Base-by-base conservation (phyloP, 768 basidiomycete genomes). In the Boletus barrowsii region DNA sequence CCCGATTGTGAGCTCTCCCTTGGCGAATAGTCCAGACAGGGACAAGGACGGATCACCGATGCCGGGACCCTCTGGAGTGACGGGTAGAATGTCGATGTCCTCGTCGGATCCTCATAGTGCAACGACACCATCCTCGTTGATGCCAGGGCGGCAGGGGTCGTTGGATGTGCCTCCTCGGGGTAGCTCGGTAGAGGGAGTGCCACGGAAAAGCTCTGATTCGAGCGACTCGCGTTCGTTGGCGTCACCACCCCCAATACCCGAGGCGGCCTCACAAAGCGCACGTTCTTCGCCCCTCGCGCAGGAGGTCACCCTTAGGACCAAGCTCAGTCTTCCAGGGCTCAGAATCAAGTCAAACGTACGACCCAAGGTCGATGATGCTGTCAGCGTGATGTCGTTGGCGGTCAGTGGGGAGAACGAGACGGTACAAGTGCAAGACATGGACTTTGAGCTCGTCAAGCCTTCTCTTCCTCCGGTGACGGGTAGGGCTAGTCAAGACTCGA, bases 351-450 rank as follows among this genome's bases (percentile, higher is more conserved):
- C 59, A 33, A 66, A 47, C 49, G 48, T 52, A 26, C 70, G 62
- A n/a, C 6, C 51, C 46, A 68, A 65, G 49, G 20, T 69, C 20
- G 76, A 74, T 36, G 69, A 72, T 13, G 60, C 63, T 11, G 44
- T 51, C 20, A 75, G 68, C 44, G 60, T 65, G 9, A 30, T 15
- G n/a, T 68, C 66, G 43, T 45, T 69, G 14, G 42, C 57, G 5
- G 42, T 18, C 0, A 71, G 69, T 10, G 58, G 56, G 48, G 71
- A 68, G 76, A 72, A 75, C 39, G 81, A 87, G 59, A 82, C 81
- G 2, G 77, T 90, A 6, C 89, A 92, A 51, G 86, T 91, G 9
- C 74, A 88, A 64, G 86, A 91, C 64, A 86, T 84, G 76, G 89
- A 91, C 59, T 92, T 93, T 59, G 87, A 90, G 71, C 79, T 91